Conservation (phyloP, 163 green algal genomes). For the Chlamydomonas reinhardtii region DNA sequence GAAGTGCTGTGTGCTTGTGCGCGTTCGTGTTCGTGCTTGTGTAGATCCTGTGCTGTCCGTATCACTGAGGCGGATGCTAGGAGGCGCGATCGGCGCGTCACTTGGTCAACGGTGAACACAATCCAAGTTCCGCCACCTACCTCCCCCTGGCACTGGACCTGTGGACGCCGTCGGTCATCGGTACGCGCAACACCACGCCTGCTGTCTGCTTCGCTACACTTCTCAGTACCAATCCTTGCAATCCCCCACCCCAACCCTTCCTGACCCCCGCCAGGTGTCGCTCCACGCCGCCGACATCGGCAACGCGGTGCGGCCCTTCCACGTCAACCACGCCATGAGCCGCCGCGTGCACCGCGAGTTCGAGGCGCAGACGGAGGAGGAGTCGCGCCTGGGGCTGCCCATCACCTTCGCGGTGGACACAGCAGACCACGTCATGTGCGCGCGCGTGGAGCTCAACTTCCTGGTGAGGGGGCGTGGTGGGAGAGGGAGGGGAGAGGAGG, state of each 20-base stretch:
- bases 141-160: too few relatives aligned
- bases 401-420: slow-evolving; percentile 60
- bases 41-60: too few relatives aligned
- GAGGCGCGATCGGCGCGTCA: too few relatives aligned
- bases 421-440: slow-evolving; percentile 49
- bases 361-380: slow-evolving; percentile 49
- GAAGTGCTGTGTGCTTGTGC: too few relatives aligned
- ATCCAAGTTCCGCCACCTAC: too few relatives aligned
- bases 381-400: slow-evolving; percentile 51
- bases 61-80: too few relatives aligned
- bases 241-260: neutral
- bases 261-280: slow-evolving; percentile 51
- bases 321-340: slow-evolving; percentile 58
- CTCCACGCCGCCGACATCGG: slow-evolving; percentile 77
- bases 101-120: too few relatives aligned
- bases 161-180: too few relatives aligned
- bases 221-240: neutral
- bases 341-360: slow-evolving; percentile 54
- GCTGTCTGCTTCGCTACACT: too few relatives aligned
- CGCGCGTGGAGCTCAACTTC: slow-evolving; percentile 47
- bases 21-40: too few relatives aligned
- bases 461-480: slow-evolving; percentile 10
- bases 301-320: slow-evolving; percentile 68
- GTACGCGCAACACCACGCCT: too few relatives aligned
- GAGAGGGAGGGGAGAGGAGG: neutral